These are phyloP conservation scores for Clausena lansium DNA, from an alignment of 345 rosid genomes.

Conservation along the genomic window DNA sequence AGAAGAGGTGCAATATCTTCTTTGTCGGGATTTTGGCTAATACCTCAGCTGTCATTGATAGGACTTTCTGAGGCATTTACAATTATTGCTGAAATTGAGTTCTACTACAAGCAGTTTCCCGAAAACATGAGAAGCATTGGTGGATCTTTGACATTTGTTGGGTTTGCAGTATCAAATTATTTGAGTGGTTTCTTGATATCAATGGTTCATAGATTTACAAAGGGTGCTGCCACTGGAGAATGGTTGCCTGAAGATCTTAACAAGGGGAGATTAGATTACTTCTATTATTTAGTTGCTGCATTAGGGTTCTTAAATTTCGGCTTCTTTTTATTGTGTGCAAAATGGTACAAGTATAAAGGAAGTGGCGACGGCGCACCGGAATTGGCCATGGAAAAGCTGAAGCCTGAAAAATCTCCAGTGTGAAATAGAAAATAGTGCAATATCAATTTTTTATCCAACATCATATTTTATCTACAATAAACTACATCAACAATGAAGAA, in stretches of 20 bases:
- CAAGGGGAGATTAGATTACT: constrained; percentile 48
- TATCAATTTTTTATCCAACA: no score
- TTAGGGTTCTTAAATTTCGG: constrained; percentile 33
- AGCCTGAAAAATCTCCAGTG: not conserved
- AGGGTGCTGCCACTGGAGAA: constrained; percentile 24
- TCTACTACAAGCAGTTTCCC: constrained; percentile 58
- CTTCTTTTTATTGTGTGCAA: constrained; percentile 37
- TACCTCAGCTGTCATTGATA: constrained; percentile 36
- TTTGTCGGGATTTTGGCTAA: constrained; percentile 37
- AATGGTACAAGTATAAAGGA: constrained; percentile 44
- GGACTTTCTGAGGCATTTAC: constrained; percentile 40
- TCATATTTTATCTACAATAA: no score
- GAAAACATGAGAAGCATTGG: constrained; percentile 55
- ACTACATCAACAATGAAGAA: no score
- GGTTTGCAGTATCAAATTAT: constrained; percentile 35
- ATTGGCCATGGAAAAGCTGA: constrained; percentile 2
- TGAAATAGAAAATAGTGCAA: no score
- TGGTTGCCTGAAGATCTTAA: constrained; percentile 58
- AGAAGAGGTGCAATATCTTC: constrained; percentile 35
- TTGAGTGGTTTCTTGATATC: constrained; percentile 36
- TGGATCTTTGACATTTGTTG: constrained; percentile 32
- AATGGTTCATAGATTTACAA: constrained; percentile 36
- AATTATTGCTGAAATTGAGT: constrained; percentile 30
- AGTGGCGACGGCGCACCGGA: not conserved
- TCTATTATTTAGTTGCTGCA: constrained; percentile 39